A percentile compares a stretch with the other conserved stretches of the same genome.
phyloP scores from a whole-genome alignment of 176 grass and related monocot species.

The Raddia distichophylla region DNA sequence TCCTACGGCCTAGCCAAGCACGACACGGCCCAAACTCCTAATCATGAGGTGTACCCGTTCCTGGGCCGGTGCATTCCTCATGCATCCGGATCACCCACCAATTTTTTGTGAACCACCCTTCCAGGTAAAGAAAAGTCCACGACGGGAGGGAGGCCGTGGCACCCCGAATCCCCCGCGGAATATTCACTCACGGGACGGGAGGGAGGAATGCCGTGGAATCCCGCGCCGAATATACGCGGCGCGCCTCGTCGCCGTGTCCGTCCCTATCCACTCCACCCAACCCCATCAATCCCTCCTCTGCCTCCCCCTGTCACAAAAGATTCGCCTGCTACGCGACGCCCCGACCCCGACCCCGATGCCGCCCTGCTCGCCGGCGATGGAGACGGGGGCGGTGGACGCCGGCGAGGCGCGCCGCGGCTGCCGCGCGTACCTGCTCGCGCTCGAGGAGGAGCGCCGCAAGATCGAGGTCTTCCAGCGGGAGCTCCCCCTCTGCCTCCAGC shows the following conservation, averaged over 20 bases:
- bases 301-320: constrained; percentile 48
- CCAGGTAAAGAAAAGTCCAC: too few species aligned
- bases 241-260: background rate
- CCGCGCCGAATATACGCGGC: too few species aligned
- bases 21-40: too few species aligned
- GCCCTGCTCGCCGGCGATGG: background rate
- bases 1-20: too few species aligned
- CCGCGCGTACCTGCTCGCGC: constrained; percentile 67
- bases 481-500: constrained; percentile 81
- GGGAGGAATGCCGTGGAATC: too few species aligned
- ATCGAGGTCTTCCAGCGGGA: constrained; percentile 90
- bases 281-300: constrained; percentile 5
- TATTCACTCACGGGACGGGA: constrained; percentile 42
- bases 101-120: too few species aligned
- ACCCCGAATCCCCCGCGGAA: constrained; percentile 62
- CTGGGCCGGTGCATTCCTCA: too few species aligned
- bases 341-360: constrained; percentile 48
- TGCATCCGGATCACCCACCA: too few species aligned
- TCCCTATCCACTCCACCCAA: constrained; percentile 11
- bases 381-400: constrained; percentile 16
- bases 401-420: constrained; percentile 25
- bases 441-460: constrained; percentile 84
- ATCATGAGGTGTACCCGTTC: too few species aligned
- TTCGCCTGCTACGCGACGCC: constrained; percentile 82
- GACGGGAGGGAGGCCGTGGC: constrained; percentile 24